A percentile compares a stretch with the other conserved stretches of the same genome.
phyloP scores from a whole-genome alignment of 2,329 filamentous ascomycete genomes.

The Calonectria montana region DNA sequence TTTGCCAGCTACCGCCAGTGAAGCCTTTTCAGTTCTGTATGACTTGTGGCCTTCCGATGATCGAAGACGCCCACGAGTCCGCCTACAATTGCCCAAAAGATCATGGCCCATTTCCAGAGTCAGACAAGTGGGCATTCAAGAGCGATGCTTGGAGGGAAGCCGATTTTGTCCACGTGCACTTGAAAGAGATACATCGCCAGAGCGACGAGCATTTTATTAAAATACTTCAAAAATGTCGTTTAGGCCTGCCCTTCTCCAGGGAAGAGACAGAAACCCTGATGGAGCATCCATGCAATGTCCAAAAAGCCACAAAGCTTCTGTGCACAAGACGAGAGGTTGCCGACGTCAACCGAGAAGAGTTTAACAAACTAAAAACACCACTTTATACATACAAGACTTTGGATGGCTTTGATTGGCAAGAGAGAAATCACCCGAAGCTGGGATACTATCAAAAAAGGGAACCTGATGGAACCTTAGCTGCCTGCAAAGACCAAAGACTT shows the following conservation, averaged over 20 bases:
- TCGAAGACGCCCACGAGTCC: background rate
- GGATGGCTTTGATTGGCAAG: constrained; percentile 24
- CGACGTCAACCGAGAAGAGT: constrained; percentile 18
- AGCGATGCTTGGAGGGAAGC: constrained; percentile 66
- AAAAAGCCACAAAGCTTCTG: constrained; percentile 32
- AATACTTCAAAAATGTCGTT: constrained; percentile 66
- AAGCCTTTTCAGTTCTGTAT: constrained; percentile 58
- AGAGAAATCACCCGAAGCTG: background rate
- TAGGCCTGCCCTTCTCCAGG: constrained; percentile 53
- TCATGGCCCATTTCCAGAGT: constrained; percentile 55
- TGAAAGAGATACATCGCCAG: constrained; percentile 69
- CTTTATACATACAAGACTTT: constrained; percentile 16
- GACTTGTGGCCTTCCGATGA: constrained; percentile 24
- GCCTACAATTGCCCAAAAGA: constrained; percentile 44
- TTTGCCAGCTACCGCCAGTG: constrained; percentile 70
- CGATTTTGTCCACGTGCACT: constrained; percentile 63
- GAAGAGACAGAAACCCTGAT: constrained; percentile 57
- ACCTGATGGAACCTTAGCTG: constrained; percentile 22
- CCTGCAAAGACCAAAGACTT: constrained; percentile 26
- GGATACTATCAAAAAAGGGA: background rate
- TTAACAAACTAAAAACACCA: constrained; percentile 21
- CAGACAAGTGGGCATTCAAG: constrained; percentile 71
- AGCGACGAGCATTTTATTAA: constrained; percentile 63
- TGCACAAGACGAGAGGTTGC: constrained; percentile 24
- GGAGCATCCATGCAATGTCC: constrained; percentile 55